Evolutionary conservation across 169 alveolate genomes (phyloP), one percentile per base, ranked within the genome.

Genomic region (Plasmodium coatneyi): DNA sequence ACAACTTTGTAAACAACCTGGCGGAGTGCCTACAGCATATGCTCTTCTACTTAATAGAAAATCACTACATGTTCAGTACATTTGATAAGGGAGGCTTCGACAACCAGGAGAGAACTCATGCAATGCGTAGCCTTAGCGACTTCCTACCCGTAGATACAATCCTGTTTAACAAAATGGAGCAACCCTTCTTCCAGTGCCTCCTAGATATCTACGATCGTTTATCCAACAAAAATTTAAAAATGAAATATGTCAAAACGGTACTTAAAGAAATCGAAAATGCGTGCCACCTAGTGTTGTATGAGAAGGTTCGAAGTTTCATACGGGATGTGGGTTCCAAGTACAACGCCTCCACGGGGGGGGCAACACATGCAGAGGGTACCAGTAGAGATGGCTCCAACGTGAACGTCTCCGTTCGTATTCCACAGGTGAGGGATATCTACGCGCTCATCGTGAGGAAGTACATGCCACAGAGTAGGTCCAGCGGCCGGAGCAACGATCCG

Each of bases 251-350:
- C 25, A 91, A 91, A 81, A 80, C 83, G 54, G 41, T 91, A 71
- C 43, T 91, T 30, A 91, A 91, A 71, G 92, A 91, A 80, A 78
- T 91, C 14, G 95, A 91, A 82, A 80, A 81, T 43, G 76, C 95
- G 2, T 91, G 92, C 49, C 95, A 81, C 6, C 60, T 71, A 34
- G 71, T 91, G 52, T 39, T 80, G 66, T 91, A 91, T 36, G 84
- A 80, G 5, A 91, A 91, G 74, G 78, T 91, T 19, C 52, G 39
- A 56, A 52, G 56, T 39, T 89, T 89, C 32, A 56, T 89, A 60
- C 76, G 76, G 70, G 87, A 78, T 34, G 81, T 70, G 60, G 82
- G 82, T 32, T 4, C 6, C 16, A 89, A 89, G 49, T 89, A 89
- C 49, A 87, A 39, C 32, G 36, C 22, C 12, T 56, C n/a, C 28